A percentile compares a stretch with the other conserved stretches of the same genome.
phyloP scores from a whole-genome alignment of 2,329 filamentous ascomycete species.

The Camillea tinctor region DNA sequence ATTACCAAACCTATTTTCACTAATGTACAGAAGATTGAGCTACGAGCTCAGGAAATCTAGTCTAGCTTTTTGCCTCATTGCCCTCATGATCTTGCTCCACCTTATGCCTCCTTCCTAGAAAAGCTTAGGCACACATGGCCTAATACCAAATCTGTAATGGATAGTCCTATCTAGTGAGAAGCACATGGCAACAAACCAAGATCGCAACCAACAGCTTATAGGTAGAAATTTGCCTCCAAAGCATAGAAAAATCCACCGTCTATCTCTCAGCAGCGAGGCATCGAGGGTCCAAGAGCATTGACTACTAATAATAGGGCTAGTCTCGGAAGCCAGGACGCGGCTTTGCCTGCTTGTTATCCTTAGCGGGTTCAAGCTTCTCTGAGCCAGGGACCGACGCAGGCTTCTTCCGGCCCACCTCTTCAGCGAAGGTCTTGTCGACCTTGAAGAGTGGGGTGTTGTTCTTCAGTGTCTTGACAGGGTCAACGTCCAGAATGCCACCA shows the following conservation, averaged over 20 bases:
- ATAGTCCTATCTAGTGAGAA: neutral
- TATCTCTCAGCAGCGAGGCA: neutral
- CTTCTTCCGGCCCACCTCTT: neutral
- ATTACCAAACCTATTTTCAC: neutral
- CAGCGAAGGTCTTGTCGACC: neutral
- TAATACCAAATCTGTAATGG: neutral
- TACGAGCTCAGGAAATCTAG: neutral
- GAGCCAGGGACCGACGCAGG: neutral
- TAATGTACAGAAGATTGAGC: neutral
- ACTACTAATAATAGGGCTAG: neutral
- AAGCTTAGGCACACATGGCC: neutral
- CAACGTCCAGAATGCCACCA: constrained; percentile 37
- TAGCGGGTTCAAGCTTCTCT: neutral
- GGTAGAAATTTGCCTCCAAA: neutral
- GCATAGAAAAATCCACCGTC: neutral
- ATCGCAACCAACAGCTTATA: neutral
- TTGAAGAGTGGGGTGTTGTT: constrained; percentile 23
- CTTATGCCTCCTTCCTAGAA: neutral
- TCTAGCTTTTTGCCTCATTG: neutral
- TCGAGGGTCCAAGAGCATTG: neutral
- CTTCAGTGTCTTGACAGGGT: constrained; percentile 31
- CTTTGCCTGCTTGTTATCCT: neutral
- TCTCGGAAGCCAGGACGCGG: neutral
- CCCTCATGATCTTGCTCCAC: neutral
- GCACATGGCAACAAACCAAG: neutral